A percentile compares a stretch with the other conserved stretches of the same genome.
These are phyloP conservation scores for Bimuria novae-zelandiae DNA, from an alignment of 2,329 filamentous ascomycete genomes.

Conservation along the genomic window DNA sequence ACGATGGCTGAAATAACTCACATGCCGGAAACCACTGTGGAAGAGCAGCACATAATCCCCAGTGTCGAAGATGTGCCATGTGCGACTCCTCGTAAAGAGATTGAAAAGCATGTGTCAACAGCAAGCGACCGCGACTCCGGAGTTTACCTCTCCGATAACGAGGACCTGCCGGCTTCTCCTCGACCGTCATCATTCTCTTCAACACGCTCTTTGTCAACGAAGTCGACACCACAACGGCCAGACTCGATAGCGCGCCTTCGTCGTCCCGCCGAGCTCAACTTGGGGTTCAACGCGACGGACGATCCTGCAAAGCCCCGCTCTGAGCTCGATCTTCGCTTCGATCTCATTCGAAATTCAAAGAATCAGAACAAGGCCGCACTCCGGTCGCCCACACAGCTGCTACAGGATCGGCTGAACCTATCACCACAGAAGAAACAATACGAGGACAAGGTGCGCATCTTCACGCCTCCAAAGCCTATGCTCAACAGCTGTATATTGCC, in stretches of 20 bases:
- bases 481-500: conserved; percentile 38
- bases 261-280: conserved; percentile 37
- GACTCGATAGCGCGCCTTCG: conserved; percentile 25
- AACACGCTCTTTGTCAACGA: conserved; percentile 9
- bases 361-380: conserved; percentile 34
- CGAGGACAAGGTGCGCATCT: conserved; percentile 29
- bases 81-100: background rate
- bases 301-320: conserved; percentile 28
- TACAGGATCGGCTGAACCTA: conserved; percentile 36
- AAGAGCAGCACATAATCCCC: conserved; percentile 4
- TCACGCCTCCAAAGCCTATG: conserved; percentile 32
- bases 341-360: conserved; percentile 38
- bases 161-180: conserved; percentile 12
- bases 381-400: conserved; percentile 38
- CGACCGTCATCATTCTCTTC: conserved; percentile 17
- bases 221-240: conserved; percentile 17
- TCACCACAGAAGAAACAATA: conserved; percentile 21
- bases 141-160: conserved; percentile 28
- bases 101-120: background rate
- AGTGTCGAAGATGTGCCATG: background rate
- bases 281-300: conserved; percentile 17
- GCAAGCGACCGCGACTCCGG: conserved; percentile 29
- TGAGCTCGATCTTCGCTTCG: conserved; percentile 38
- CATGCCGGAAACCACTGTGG: conserved; percentile 4
- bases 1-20: conserved; percentile 18